Conservation (phyloP, 1,139 yeast species). For the Debaryomyces subglobosus region DNA sequence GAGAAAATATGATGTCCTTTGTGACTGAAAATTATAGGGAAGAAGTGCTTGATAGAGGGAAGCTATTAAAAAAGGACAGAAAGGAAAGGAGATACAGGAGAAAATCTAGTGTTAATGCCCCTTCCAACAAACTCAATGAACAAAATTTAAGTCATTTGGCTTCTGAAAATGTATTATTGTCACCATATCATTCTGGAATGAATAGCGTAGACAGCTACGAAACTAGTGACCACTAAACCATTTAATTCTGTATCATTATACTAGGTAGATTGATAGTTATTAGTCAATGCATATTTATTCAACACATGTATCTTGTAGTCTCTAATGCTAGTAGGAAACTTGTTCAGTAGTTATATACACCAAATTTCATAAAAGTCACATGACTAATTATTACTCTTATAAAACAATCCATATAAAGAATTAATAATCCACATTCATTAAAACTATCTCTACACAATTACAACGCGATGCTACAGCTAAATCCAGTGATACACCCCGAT, state of each 20-base stretch:
- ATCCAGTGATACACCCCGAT: conserved; percentile 48
- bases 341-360: too few species aligned
- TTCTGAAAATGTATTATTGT: conserved; percentile 4
- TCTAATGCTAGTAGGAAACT: not conserved
- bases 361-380: not conserved
- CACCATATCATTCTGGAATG: conserved; percentile 11
- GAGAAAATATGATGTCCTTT: conserved; percentile 47
- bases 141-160: conserved; percentile 28
- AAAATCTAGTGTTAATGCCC: conserved; percentile 19
- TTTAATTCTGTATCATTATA: conserved; percentile 3
- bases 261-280: not conserved
- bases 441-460: not conserved
- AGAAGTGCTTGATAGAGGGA: conserved; percentile 25
- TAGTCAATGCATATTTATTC: not conserved
- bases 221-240: not conserved
- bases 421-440: not conserved
- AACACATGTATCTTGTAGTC: not conserved
- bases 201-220: conserved; percentile 3
- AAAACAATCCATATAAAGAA: not conserved
- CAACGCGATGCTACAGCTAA: conserved; percentile 33
- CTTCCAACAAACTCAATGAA: conserved; percentile 25
- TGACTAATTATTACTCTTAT: not conserved
- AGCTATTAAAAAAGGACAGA: conserved; percentile 37
- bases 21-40: conserved; percentile 20
- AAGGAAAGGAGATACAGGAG: conserved; percentile 43